These are phyloP conservation scores for Aphelidium insulamus DNA, from an alignment of 371 early-diverging fungal genomes.

Conservation along the genomic window DNA sequence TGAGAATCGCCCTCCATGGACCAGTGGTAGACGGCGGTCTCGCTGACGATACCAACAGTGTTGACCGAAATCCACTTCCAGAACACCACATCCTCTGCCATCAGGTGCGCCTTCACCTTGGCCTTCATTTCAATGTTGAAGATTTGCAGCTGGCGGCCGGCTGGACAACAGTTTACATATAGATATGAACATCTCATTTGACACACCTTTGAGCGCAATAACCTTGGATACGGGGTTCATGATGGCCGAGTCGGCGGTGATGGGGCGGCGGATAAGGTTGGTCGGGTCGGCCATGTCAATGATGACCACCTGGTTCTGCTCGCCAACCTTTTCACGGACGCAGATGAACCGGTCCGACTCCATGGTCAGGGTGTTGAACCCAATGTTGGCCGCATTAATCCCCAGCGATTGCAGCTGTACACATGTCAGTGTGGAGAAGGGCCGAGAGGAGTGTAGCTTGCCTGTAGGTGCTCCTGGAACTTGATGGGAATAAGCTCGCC, in stretches of 20 bases:
- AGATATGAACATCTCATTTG: background rate
- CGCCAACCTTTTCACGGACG: slow-evolving; percentile 73
- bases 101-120: slow-evolving; percentile 75
- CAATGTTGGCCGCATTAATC: slow-evolving; percentile 73
- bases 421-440: background rate
- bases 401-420: slow-evolving; percentile 68
- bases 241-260: slow-evolving; percentile 92
- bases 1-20: slow-evolving; percentile 69
- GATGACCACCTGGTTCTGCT: slow-evolving; percentile 73
- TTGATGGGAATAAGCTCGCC: slow-evolving; percentile 48
- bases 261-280: slow-evolving; percentile 68
- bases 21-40: slow-evolving; percentile 82
- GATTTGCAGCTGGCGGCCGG: slow-evolving; percentile 75
- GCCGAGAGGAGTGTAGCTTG: slow-evolving; percentile 11
- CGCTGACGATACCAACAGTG: slow-evolving; percentile 80
- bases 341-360: slow-evolving; percentile 94
- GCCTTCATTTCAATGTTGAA: slow-evolving; percentile 86
- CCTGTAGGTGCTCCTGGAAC: slow-evolving; percentile 89
- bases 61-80: slow-evolving; percentile 87
- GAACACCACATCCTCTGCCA: slow-evolving; percentile 82
- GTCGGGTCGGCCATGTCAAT: slow-evolving; percentile 67
- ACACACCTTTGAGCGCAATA: slow-evolving; percentile 78
- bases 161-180: too few relatives aligned
- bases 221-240: slow-evolving; percentile 85
- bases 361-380: slow-evolving; percentile 89